These are phyloP conservation scores for Acer negundo DNA, from an alignment of 345 rosid genomes.

Conservation along the genomic window DNA sequence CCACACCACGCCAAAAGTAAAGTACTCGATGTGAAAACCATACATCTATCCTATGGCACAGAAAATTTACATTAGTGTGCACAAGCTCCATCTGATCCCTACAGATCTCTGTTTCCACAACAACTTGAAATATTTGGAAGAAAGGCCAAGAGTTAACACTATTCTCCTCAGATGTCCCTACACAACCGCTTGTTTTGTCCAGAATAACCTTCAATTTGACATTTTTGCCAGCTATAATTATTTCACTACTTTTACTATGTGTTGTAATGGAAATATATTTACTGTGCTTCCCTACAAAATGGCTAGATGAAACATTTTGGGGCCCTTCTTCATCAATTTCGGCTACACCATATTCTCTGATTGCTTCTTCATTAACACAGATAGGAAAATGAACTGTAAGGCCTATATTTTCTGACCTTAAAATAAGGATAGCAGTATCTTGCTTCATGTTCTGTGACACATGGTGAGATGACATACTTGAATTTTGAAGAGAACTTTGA, in stretches of 20 bases:
- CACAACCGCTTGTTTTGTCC: constrained; percentile 49
- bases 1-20: constrained; percentile 63
- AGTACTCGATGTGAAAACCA: constrained; percentile 71
- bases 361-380: constrained; percentile 30
- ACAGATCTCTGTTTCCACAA: constrained; percentile 46
- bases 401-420: constrained; percentile 62
- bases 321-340: constrained; percentile 31
- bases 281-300: constrained; percentile 38
- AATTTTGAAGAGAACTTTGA: constrained; percentile 32
- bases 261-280: constrained; percentile 52
- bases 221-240: constrained; percentile 40
- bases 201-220: constrained; percentile 51
- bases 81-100: constrained; percentile 36
- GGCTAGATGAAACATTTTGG: constrained; percentile 29
- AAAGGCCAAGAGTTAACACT: constrained; percentile 58
- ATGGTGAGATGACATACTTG: constrained; percentile 28
- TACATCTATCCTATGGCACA: constrained; percentile 58
- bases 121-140: constrained; percentile 55
- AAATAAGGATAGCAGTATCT: constrained; percentile 24
- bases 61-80: constrained; percentile 38
- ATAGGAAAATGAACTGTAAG: constrained; percentile 58
- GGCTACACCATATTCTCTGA: constrained; percentile 32
- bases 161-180: constrained; percentile 40
- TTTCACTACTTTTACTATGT: constrained; percentile 45
- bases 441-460: constrained; percentile 29